Evolutionary conservation across 352 stramenopile species (phyloP), one percentile per base, ranked within the genome.

Genomic region (Phytopythium montanum): DNA sequence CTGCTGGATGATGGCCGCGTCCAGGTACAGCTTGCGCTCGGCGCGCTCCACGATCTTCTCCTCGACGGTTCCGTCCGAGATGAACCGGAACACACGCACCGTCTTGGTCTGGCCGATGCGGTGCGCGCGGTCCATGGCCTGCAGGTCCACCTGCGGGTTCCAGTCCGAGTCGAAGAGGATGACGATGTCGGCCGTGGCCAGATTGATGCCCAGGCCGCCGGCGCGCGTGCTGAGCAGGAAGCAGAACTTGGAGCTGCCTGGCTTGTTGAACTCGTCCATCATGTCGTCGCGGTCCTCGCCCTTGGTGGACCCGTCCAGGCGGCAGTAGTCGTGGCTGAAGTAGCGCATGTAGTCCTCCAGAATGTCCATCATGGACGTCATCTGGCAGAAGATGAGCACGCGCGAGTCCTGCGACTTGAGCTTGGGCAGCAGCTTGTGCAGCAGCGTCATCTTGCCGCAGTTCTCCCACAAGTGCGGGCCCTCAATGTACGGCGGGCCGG

Each of bases 321-420:
- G 85, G 62, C 84, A 95, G 71, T 95, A 95, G 14, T 93, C 85
- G 67, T 94, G 82, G 50, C 63, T 64, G 53, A 89, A 87, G 71
- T 87, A 95, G 3, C 87, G 78, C 87, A 99, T 97, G 69, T 99
- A 99, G 74, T 99, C 97, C 70, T 99, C 97, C 23, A 99, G 62
- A 68, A 99, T 99, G 54, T 99, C 96, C 81, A 99, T 97, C 76
- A 99, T 97, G 34, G 96, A 95, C 45, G 97, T 99, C 97, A 99
- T 99, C 73, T 99, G 98, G 62, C 95, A 99, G 71, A 99, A 99
- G 69, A 99, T 99, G 19, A 99, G 76, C 26, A 99, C 94, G 21
- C 94, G 87, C 45, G 85, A 96, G 31, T 91, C 82, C 64, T 97
- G 87, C 0, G 73, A 76, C 64, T 90, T 92, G 8, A 98, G 75